Base-by-base conservation (phyloP, 768 basidiomycete species). In the Myochromella boudieri region DNA sequence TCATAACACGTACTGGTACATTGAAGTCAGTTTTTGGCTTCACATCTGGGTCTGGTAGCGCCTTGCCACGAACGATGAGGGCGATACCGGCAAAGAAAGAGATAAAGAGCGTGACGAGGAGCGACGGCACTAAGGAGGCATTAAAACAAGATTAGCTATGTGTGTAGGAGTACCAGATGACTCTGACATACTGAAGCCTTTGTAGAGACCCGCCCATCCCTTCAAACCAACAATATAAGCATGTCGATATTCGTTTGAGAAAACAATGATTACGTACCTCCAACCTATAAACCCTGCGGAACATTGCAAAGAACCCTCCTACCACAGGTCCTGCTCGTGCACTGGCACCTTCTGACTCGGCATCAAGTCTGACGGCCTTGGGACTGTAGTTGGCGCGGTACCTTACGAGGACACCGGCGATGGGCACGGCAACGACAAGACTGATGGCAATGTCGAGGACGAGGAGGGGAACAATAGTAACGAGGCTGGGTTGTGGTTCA, bases 381-480 rank as follows among this genome's bases (percentile, higher is more conserved):
- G 90, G 89, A 55, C 85, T 88, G 69, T 86, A 91, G 60, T 91
- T 88, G 15, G 85, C 86, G 64, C 90, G 74, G 60, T 87, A 82
- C 40, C 87, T 75, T 3, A 91, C 81, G 9, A 90, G 70, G 8
- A 81, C 70, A 2, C 87, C 87, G 3, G 77, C 71, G 11, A 88
- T 64, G 11, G 81, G 78, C 8, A 87, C 75, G 15, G 78, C 65
- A 21, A 85, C 57, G 24, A 66, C 71, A 15, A 87, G 60, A 25
- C 78, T 80, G 20, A 82, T 31, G 15, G 22, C 12, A 0, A 22
- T 21, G 22, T 50, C 40, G 10, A 39, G 11, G 32, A 27, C n/a
- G n/a, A n/a, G n/a, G n/a, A n/a, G n/a, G n/a, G n/a, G n/a, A n/a
- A n/a, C n/a, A n/a, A n/a, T n/a, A n/a, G n/a, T n/a, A n/a, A n/a